Conservation (phyloP, 1,284 basidiomycete genomes). For the Ganoderma lingzhi region DNA sequence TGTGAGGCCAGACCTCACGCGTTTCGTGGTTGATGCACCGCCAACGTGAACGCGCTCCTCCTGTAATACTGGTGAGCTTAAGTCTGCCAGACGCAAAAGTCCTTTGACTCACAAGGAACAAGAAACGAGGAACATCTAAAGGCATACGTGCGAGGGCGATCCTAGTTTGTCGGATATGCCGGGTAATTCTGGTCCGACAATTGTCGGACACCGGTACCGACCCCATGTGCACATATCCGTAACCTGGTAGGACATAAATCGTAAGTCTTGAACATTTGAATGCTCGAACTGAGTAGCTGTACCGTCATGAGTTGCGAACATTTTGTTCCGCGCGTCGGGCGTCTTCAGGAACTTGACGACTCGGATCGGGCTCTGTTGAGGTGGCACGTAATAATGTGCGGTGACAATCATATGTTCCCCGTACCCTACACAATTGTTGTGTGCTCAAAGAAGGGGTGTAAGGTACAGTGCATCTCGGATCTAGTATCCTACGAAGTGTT, state of each 20-base stretch:
- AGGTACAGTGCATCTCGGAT: background rate
- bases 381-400: background rate
- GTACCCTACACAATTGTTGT: background rate
- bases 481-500: background rate
- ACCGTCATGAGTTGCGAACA: background rate
- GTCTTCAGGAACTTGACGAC: background rate
- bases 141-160: background rate
- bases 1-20: background rate
- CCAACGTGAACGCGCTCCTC: background rate
- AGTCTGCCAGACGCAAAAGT: background rate
- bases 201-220: background rate
- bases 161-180: background rate
- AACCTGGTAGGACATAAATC: background rate
- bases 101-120: background rate
- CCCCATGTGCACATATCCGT: background rate
- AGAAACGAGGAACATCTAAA: background rate
- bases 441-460: background rate
- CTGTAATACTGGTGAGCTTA: background rate
- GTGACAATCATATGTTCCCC: no score
- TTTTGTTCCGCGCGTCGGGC: background rate
- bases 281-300: background rate
- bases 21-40: background rate
- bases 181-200: background rate
- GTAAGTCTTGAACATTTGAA: background rate
- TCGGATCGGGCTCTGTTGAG: constrained; percentile 2